Evolutionary conservation across 768 basidiomycete genomes (phyloP).

Genomic region (Gautieria morchelliformis): DNA sequence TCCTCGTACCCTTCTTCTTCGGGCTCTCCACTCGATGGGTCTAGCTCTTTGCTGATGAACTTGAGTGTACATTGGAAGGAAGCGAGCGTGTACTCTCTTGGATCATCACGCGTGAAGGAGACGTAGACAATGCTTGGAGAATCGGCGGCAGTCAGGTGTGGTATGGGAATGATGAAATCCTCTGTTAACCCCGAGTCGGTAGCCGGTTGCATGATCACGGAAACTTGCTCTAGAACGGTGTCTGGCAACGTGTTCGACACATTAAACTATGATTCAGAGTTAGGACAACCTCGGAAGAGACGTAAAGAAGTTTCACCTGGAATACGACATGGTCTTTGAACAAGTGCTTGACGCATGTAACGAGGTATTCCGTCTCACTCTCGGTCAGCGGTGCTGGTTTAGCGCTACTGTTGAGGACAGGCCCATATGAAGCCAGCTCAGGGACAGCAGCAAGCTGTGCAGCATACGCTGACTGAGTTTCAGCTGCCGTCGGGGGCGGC

Average conservation of each 20-base stretch:
- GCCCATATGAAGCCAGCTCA: conserved; percentile 77
- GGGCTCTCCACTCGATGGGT: conserved; percentile 89
- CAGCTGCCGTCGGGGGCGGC: conserved; percentile 72
- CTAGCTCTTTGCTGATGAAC: conserved; percentile 95
- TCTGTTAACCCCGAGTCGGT: conserved; percentile 72
- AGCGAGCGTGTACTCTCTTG: conserved; percentile 66
- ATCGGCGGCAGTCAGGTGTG: conserved; percentile 53
- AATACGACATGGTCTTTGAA: conserved; percentile 95
- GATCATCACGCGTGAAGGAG: conserved; percentile 78
- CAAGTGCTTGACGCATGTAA: conserved; percentile 92
- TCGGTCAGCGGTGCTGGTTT: conserved; percentile 84
- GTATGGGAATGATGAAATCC: conserved; percentile 88
- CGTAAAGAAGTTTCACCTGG: conserved; percentile 50
- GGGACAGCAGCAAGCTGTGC: conserved; percentile 81
- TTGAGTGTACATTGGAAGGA: conserved; percentile 89
- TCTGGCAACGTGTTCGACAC: conserved; percentile 94
- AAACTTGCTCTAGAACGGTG: conserved; percentile 88
- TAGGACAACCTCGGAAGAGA: not conserved
- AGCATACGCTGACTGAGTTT: conserved; percentile 80
- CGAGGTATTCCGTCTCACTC: conserved; percentile 96
- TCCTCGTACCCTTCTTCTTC: conserved; percentile 99
- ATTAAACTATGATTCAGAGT: conserved; percentile 62
- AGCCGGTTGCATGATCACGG: conserved; percentile 82
- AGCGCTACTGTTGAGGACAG: conserved; percentile 76
- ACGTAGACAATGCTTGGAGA: conserved; percentile 89